phyloP scores from a whole-genome alignment of 805 yeast genomes.

The Candida hispaniensis region DNA sequence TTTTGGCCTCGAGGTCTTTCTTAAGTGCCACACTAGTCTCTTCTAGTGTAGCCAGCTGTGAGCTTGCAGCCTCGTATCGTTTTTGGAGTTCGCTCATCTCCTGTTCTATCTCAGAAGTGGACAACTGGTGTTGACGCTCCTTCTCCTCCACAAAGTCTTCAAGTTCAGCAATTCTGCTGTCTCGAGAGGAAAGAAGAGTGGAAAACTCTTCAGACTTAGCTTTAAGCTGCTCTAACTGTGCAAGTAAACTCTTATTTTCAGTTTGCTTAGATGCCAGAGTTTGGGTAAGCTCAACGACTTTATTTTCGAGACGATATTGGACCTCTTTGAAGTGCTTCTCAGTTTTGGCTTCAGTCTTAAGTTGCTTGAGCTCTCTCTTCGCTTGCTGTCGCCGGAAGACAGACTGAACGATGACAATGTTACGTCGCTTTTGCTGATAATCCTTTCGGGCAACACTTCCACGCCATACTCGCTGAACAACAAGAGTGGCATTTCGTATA shows the following conservation, averaged over 20 bases:
- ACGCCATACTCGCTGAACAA: constrained; percentile 66
- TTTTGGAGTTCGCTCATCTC: constrained; percentile 22
- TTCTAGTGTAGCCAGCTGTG: constrained; percentile 18
- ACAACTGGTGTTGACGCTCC: constrained; percentile 18
- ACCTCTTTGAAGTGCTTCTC: constrained; percentile 84
- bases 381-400: constrained; percentile 71
- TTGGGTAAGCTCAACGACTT: constrained; percentile 93
- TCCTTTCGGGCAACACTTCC: constrained; percentile 50
- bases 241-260: constrained; percentile 64
- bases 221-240: constrained; percentile 39
- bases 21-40: constrained; percentile 13
- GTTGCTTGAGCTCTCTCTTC: constrained; percentile 44
- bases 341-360: constrained; percentile 84
- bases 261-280: constrained; percentile 65
- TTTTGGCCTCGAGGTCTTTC: constrained; percentile 15
- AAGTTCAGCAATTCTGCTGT: constrained; percentile 23
- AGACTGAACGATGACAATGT: constrained; percentile 66
- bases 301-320: constrained; percentile 87
- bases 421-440: constrained; percentile 38
- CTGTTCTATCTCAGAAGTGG: constrained; percentile 19
- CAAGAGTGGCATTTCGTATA: constrained; percentile 52
- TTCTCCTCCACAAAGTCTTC: constrained; percentile 24
- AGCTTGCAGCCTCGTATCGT: constrained; percentile 23
- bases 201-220: constrained; percentile 18
- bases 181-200: constrained; percentile 12